Conservation (phyloP, 257 asterid genomes). For the Nicotiana paniculata region DNA sequence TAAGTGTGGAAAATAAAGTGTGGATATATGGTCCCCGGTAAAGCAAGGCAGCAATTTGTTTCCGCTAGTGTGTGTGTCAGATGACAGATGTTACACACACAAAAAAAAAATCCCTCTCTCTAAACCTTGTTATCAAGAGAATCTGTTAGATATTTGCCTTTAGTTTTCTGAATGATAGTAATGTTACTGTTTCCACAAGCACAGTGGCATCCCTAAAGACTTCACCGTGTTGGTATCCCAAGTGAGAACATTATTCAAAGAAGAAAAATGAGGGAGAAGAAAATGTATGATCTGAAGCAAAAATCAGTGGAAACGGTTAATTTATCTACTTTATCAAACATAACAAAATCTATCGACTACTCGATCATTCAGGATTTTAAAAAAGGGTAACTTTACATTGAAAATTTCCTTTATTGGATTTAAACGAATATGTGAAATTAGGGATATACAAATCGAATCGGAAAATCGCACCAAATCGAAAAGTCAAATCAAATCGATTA, state of each 20-base stretch:
- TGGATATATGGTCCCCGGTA: constrained; percentile 29
- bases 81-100: not conserved
- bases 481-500: no score
- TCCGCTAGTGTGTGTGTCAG: constrained; percentile 23
- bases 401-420: not conserved
- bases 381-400: not conserved
- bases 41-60: constrained; percentile 16
- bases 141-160: constrained; percentile 5
- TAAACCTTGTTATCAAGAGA: not conserved
- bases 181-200: not conserved
- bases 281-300: not conserved
- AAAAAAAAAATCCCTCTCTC: not conserved
- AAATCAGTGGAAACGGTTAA: not conserved
- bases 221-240: no score
- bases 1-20: constrained; percentile 23
- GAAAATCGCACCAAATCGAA: no score
- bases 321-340: not conserved
- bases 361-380: not conserved
- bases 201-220: not conserved
- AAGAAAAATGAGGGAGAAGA: not conserved
- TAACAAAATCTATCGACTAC: not conserved
- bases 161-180: not conserved
- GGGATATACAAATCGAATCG: no score
- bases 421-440: not conserved
- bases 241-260: no score